Conservation (phyloP, 2,329 filamentous ascomycete genomes). For the Microdochium paspali region DNA sequence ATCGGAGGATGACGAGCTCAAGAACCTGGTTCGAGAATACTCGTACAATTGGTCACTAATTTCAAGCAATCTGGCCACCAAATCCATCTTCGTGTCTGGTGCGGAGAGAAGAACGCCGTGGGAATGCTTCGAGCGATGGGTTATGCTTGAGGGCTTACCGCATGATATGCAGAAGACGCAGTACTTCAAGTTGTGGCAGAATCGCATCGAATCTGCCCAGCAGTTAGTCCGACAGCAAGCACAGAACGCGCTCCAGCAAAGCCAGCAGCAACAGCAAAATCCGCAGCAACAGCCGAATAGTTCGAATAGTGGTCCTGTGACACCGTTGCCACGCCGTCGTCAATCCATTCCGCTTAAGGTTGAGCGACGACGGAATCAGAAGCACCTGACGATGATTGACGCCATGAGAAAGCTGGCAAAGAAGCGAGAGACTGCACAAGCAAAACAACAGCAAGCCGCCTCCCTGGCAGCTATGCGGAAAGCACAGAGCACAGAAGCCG, state of each 20-base stretch:
- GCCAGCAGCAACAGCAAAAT: conserved; percentile 16
- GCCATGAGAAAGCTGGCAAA: conserved; percentile 93
- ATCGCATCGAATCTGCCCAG: conserved; percentile 50
- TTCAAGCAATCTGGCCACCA: conserved; percentile 65
- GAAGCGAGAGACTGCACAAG: conserved; percentile 75
- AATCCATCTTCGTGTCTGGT: conserved; percentile 72
- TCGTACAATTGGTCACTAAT: conserved; percentile 98
- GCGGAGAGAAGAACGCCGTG: conserved; percentile 87
- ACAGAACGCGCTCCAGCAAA: conserved; percentile 31
- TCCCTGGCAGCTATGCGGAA: conserved; percentile 75
- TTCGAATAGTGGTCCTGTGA: conserved; percentile 29
- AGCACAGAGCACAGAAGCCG: conserved; percentile 48
- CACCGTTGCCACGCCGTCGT: conserved; percentile 49
- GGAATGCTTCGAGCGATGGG: conserved; percentile 98
- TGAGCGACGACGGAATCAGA: conserved; percentile 76
- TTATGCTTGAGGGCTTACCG: conserved; percentile 81
- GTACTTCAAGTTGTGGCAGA: conserved; percentile 73
- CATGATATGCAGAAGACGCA: conserved; percentile 91
- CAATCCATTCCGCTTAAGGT: conserved; percentile 75
- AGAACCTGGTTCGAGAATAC: conserved; percentile 77
- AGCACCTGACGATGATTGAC: conserved; percentile 82
- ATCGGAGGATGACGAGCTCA: conserved; percentile 83
- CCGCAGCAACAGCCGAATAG: conserved; percentile 27
- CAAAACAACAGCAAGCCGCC: conserved; percentile 80
- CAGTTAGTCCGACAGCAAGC: conserved; percentile 43